Percentiles rank a stretch among this genome's conserved stretches.
phyloP scores from a whole-genome alignment of 1,284 basidiomycete genomes.

The Peniophora sp. region DNA sequence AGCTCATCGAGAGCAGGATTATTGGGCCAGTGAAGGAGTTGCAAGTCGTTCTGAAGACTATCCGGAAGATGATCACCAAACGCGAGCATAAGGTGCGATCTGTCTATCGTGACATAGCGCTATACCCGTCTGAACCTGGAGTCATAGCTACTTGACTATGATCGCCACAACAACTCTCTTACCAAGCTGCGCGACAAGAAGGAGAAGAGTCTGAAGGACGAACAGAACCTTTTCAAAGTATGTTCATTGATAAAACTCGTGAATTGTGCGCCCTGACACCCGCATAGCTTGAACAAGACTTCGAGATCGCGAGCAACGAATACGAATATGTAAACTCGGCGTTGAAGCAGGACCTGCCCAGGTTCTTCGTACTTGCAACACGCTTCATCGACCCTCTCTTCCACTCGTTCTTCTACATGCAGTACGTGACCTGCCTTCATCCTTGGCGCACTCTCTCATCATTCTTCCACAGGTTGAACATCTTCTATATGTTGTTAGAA shows the following conservation, averaged over 20 bases:
- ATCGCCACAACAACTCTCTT: slow-evolving; percentile 93
- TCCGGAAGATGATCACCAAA: slow-evolving; percentile 93
- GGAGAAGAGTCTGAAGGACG: slow-evolving; percentile 87
- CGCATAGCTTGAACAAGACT: slow-evolving; percentile 93
- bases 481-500: slow-evolving; percentile 90
- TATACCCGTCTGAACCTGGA: background rate
- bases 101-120: background rate
- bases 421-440: slow-evolving; percentile 53
- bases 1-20: slow-evolving; percentile 89
- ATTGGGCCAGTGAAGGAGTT: slow-evolving; percentile 86
- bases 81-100: slow-evolving; percentile 84
- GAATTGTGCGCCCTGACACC: too few relatives aligned
- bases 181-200: slow-evolving; percentile 97
- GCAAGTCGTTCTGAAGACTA: slow-evolving; percentile 78
- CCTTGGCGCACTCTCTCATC: slow-evolving; percentile 1
- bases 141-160: slow-evolving; percentile 80
- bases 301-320: slow-evolving; percentile 89
- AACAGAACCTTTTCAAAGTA: slow-evolving; percentile 94
- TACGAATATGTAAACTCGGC: slow-evolving; percentile 95
- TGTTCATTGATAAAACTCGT: slow-evolving; percentile 12
- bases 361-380: slow-evolving; percentile 82
- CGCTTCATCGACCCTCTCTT: slow-evolving; percentile 95
- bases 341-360: slow-evolving; percentile 89
- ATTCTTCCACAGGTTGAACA: slow-evolving; percentile 61
- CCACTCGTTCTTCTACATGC: slow-evolving; percentile 99